These are phyloP conservation scores for Adansonia gregorii DNA, from an alignment of 441 rosid species.

Conservation along the genomic window DNA sequence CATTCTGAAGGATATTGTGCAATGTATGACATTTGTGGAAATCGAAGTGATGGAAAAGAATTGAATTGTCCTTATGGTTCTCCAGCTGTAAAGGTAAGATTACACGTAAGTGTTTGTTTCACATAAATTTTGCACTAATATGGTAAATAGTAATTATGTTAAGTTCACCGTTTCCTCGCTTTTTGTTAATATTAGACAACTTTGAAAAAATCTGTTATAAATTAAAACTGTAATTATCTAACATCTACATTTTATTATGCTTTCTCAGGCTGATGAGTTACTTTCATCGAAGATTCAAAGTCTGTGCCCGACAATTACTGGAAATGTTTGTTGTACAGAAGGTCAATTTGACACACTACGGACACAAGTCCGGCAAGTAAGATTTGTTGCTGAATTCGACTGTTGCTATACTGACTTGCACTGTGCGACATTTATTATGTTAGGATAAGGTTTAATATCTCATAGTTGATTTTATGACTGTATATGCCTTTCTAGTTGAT, in stretches of 20 bases:
- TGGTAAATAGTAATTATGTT: not conserved
- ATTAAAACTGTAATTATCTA: constrained; percentile 14
- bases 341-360: constrained; percentile 80
- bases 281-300: constrained; percentile 95
- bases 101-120: not conserved
- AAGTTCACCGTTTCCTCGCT: no score
- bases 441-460: not conserved
- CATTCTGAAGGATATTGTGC: constrained; percentile 82
- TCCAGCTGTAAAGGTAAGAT: constrained; percentile 71
- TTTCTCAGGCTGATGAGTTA: constrained; percentile 79
- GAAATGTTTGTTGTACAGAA: constrained; percentile 94
- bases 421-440: constrained; percentile 11
- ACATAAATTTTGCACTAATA: constrained; percentile 13
- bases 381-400: constrained; percentile 21
- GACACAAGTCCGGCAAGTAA: constrained; percentile 95
- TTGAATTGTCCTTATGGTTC: constrained; percentile 75
- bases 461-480: not conserved
- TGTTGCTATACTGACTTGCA: constrained; percentile 15
- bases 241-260: constrained; percentile 24
- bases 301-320: constrained; percentile 94
- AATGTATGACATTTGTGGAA: constrained; percentile 90
- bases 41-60: constrained; percentile 78
- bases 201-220: not conserved
- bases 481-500: constrained; percentile 7
- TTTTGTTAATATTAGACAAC: no score